Conservation (phyloP, 2,329 filamentous ascomycete species). For the Clonostachys rhizophaga region DNA sequence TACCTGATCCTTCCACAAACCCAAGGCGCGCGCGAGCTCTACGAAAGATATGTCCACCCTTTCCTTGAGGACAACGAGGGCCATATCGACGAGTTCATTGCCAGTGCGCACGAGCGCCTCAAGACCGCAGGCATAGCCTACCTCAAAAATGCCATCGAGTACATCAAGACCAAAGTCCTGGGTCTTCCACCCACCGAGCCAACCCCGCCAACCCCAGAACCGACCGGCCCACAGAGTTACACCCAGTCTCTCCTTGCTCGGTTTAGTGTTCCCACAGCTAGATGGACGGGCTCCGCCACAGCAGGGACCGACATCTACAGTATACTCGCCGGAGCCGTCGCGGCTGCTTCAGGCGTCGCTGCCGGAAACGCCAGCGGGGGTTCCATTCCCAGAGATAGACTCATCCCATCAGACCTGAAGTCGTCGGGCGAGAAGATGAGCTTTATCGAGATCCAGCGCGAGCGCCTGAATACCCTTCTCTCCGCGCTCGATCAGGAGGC, state of each 20-base stretch:
- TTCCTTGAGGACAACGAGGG: constrained; percentile 83
- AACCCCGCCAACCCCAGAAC: constrained; percentile 30
- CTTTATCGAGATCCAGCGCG: constrained; percentile 76
- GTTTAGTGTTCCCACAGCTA: constrained; percentile 75
- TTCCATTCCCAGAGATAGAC: constrained; percentile 31
- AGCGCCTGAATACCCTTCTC: constrained; percentile 69
- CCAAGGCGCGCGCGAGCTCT: constrained; percentile 85
- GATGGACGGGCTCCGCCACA: constrained; percentile 43
- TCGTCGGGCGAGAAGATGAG: constrained; percentile 61
- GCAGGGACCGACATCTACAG: constrained; percentile 67
- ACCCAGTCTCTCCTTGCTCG: constrained; percentile 78
- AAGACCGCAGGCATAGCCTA: constrained; percentile 74
- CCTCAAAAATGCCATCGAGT: constrained; percentile 65
- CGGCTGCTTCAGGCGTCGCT: constrained; percentile 48
- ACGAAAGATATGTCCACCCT: constrained; percentile 80
- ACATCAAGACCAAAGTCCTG: constrained; percentile 72
- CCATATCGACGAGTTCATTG: constrained; percentile 88
- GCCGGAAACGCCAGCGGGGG: constrained; percentile 16
- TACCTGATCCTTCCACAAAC: constrained; percentile 97
- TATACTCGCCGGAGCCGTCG: constrained; percentile 70
- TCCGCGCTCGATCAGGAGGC: constrained; percentile 78
- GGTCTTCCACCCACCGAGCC: constrained; percentile 59
- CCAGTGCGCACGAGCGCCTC: constrained; percentile 71
- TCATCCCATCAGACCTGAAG: constrained; percentile 68
- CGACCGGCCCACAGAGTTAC: constrained; percentile 53